Evolutionary conservation across 345 rosid species (phyloP).

Genomic region (Hibiscus mutabilis): DNA sequence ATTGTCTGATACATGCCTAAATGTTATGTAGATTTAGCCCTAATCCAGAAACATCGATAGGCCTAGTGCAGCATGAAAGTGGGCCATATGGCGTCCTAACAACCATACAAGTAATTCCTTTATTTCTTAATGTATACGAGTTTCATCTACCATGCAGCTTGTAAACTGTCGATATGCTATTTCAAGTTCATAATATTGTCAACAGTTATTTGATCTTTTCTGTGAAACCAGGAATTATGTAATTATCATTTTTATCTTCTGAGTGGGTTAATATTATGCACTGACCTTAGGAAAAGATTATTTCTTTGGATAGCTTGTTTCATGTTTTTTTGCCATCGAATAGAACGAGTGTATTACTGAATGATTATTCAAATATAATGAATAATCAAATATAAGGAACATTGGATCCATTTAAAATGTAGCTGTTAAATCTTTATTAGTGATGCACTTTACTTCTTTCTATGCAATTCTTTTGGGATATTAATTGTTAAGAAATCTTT

Average conservation of each 20-base stretch:
- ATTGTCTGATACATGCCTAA: too few species aligned
- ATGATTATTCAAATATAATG: not conserved
- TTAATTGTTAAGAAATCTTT: not conserved
- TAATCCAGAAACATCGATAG: too few species aligned
- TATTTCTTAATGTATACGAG: constrained; percentile 12
- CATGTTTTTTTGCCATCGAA: not conserved
- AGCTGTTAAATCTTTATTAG: not conserved
- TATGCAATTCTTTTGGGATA: not conserved
- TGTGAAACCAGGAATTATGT: not conserved
- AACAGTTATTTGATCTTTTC: not conserved
- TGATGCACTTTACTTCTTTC: not conserved
- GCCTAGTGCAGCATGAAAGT: too few species aligned
- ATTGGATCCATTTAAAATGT: not conserved
- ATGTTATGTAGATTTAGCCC: too few species aligned
- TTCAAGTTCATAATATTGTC: not conserved
- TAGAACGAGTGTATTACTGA: not conserved
- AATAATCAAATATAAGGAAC: too few species aligned
- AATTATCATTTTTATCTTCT: not conserved
- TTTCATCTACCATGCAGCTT: not conserved
- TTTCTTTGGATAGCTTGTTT: constrained; percentile 2
- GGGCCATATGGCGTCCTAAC: too few species aligned
- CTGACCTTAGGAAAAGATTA: not conserved
- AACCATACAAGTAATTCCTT: too few species aligned
- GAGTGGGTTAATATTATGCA: not conserved
- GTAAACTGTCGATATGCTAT: not conserved